phyloP scores from a whole-genome alignment of 257 asterid genomes.

The Coffea eugenioides region DNA sequence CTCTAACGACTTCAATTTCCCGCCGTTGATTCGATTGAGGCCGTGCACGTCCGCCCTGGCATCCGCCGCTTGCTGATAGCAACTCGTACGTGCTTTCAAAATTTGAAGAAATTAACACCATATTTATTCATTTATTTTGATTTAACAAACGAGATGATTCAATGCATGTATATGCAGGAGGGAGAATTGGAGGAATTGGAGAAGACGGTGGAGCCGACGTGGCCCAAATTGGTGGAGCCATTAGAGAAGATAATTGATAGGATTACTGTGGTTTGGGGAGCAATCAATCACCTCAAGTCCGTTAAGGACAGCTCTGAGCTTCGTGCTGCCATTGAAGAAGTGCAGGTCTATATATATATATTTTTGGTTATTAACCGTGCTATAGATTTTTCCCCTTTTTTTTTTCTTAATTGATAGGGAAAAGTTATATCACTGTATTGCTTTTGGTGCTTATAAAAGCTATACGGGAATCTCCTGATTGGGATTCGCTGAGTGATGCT shows the following conservation, averaged over 20 bases:
- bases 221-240: slow-evolving; percentile 98
- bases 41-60: slow-evolving; percentile 90
- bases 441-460: slow-evolving; percentile 39
- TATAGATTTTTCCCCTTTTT: background rate
- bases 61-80: slow-evolving; percentile 70
- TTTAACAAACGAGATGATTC: background rate
- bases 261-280: slow-evolving; percentile 86
- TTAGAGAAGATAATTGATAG: slow-evolving; percentile 76
- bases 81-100: slow-evolving; percentile 42
- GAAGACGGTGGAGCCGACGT: slow-evolving; percentile 84
- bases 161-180: slow-evolving; percentile 37
- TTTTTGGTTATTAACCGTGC: background rate
- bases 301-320: slow-evolving; percentile 87
- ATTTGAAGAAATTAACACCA: too few species aligned
- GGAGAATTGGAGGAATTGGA: slow-evolving; percentile 76
- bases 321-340: slow-evolving; percentile 95
- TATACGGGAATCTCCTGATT: slow-evolving; percentile 70
- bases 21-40: slow-evolving; percentile 74
- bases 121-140: background rate
- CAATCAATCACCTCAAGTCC: slow-evolving; percentile 86
- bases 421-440: background rate
- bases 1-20: slow-evolving; percentile 74
- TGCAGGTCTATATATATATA: slow-evolving; percentile 58
- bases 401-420: background rate
- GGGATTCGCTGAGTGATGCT: slow-evolving; percentile 81